Conservation (phyloP, 2,329 filamentous ascomycete species). For the Aspergillus sp. region DNA sequence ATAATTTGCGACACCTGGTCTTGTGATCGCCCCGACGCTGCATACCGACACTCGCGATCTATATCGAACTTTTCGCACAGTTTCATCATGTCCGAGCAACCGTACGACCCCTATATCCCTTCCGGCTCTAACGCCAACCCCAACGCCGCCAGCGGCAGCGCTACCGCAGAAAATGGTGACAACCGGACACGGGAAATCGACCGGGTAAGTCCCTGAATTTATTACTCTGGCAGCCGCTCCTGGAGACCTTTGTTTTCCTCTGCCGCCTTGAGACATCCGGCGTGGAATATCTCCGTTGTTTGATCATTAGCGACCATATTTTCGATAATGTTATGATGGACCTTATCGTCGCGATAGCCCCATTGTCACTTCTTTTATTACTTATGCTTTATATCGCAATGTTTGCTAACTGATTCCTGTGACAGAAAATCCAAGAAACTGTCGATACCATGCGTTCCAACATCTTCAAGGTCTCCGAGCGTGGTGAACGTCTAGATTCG, state of each 20-base stretch:
- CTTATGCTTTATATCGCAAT: not conserved
- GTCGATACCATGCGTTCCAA: slow-evolving; percentile 96
- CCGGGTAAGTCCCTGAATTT: slow-evolving; percentile 65
- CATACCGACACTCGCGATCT: slow-evolving; percentile 8
- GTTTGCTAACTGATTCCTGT: slow-evolving; percentile 21
- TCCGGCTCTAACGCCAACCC: slow-evolving; percentile 52
- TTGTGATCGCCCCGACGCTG: slow-evolving; percentile 19
- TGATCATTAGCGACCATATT: not conserved
- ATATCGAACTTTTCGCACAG: slow-evolving; percentile 16
- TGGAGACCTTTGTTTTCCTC: not conserved
- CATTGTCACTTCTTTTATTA: not conserved
- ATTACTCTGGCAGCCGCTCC: not conserved
- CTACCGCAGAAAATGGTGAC: slow-evolving; percentile 52
- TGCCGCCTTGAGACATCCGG: not conserved
- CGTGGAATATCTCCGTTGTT: not conserved
- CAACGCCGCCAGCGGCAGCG: slow-evolving; percentile 52
- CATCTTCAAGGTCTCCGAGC: slow-evolving; percentile 93
- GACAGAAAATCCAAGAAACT: slow-evolving; percentile 94
- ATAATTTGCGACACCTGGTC: slow-evolving; percentile 15
- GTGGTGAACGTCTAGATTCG: slow-evolving; percentile 83
- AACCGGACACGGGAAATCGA: slow-evolving; percentile 73
- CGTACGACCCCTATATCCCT: slow-evolving; percentile 89
- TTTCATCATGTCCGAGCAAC: slow-evolving; percentile 59
- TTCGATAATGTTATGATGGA: not conserved
- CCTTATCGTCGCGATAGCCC: not conserved